Evolutionary conservation across 352 stramenopile genomes (phyloP).

Genomic region (Plasmopara muralis): DNA sequence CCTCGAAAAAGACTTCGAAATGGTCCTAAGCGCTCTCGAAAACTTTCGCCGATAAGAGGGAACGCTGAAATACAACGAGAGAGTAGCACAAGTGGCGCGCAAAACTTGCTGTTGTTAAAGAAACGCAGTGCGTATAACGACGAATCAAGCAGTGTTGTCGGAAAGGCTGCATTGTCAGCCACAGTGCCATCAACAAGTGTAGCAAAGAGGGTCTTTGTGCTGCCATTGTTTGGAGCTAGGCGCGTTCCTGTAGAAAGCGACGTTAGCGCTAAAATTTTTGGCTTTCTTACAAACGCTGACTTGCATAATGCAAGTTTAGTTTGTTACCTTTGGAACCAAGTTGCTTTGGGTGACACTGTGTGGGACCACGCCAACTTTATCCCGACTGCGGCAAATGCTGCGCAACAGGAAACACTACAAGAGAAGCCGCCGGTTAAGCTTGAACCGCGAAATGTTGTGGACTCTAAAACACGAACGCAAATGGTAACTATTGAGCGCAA

Average conservation of each 20-base stretch:
- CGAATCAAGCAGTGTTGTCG: slow-evolving; percentile 3
- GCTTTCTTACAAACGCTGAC: slow-evolving; percentile 66
- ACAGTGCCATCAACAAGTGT: slow-evolving; percentile 9
- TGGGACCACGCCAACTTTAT: slow-evolving; percentile 80
- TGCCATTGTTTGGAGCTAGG: slow-evolving; percentile 62
- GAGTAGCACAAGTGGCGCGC: background rate
- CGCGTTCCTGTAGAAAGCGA: slow-evolving; percentile 54
- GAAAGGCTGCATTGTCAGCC: slow-evolving; percentile 22
- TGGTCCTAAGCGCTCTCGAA: slow-evolving; percentile 11
- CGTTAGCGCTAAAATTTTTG: slow-evolving; percentile 58
- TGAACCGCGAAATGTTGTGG: background rate
- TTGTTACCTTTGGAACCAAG: slow-evolving; percentile 72
- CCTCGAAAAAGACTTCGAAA: slow-evolving; percentile 13
- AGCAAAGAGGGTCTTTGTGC: slow-evolving; percentile 42
- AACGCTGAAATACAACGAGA: slow-evolving; percentile 11
- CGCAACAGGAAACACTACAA: slow-evolving; percentile 10
- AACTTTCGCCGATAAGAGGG: slow-evolving; percentile 20
- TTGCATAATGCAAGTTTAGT: slow-evolving; percentile 84
- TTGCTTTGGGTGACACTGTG: slow-evolving; percentile 60
- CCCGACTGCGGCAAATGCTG: slow-evolving; percentile 8
- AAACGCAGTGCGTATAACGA: slow-evolving; percentile 1
- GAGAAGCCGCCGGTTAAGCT: slow-evolving; percentile 4
- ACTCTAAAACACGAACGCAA: background rate
- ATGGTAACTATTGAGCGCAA: slow-evolving; percentile 14
- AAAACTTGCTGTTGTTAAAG: slow-evolving; percentile 8